Conservation (phyloP, 495 filamentous ascomycete genomes). For the Talaromyces borbonicus region DNA sequence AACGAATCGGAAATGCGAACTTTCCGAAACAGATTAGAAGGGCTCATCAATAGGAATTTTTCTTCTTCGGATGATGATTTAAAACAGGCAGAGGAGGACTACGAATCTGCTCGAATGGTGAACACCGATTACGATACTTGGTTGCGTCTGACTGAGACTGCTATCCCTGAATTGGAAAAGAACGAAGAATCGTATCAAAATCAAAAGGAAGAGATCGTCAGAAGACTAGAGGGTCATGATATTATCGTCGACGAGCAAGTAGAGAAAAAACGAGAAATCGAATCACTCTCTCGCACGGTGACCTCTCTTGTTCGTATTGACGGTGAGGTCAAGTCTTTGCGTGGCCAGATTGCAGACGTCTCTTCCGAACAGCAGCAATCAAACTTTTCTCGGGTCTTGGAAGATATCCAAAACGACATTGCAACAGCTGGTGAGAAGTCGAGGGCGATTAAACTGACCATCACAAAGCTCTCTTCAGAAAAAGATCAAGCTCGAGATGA, state of each 20-base stretch:
- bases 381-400: slow-evolving; percentile 53
- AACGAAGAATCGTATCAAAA: slow-evolving; percentile 46
- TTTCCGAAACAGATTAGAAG: slow-evolving; percentile 51
- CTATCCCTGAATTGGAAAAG: slow-evolving; percentile 58
- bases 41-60: slow-evolving; percentile 45
- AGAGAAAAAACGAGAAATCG: slow-evolving; percentile 61
- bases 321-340: slow-evolving; percentile 57
- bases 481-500: slow-evolving; percentile 58
- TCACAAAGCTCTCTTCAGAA: slow-evolving; percentile 54
- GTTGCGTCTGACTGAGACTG: slow-evolving; percentile 51
- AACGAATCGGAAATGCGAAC: slow-evolving; percentile 46
- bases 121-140: slow-evolving; percentile 64
- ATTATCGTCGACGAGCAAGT: slow-evolving; percentile 51
- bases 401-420: slow-evolving; percentile 76
- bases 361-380: slow-evolving; percentile 59
- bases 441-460: slow-evolving; percentile 47
- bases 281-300: slow-evolving; percentile 65
- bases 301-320: slow-evolving; percentile 62
- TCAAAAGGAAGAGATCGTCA: slow-evolving; percentile 50
- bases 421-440: slow-evolving; percentile 57
- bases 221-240: slow-evolving; percentile 65
- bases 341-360: slow-evolving; percentile 60
- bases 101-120: slow-evolving; percentile 48
- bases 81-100: slow-evolving; percentile 38
- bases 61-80: slow-evolving; percentile 46